phyloP scores from a whole-genome alignment of 192 early-diverging fungal genomes.

The Coemansia sp. region DNA sequence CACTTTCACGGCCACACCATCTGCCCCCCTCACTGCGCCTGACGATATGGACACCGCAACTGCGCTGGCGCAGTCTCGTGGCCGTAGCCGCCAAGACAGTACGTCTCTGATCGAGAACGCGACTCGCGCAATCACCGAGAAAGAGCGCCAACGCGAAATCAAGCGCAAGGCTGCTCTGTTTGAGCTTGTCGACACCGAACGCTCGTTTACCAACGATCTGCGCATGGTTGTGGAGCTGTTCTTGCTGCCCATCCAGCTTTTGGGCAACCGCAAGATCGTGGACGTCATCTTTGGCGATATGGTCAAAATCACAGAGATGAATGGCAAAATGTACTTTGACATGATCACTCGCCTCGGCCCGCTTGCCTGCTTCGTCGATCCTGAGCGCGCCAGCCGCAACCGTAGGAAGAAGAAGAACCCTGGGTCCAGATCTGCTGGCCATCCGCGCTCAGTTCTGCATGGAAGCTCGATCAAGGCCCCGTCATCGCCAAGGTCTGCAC shows the following conservation, averaged over 20 bases:
- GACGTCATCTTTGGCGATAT: slow-evolving; percentile 55
- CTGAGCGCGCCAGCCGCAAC: slow-evolving; percentile 45
- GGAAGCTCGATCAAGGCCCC: slow-evolving; percentile 42
- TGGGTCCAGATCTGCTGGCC: slow-evolving; percentile 15
- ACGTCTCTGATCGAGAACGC: slow-evolving; percentile 6
- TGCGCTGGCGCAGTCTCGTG: not conserved
- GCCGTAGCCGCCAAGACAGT: slow-evolving; percentile 9
- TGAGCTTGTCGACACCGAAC: slow-evolving; percentile 51
- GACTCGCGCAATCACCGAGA: slow-evolving; percentile 20
- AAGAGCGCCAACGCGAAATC: slow-evolving; percentile 38
- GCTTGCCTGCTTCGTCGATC: slow-evolving; percentile 42
- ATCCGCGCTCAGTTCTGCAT: slow-evolving; percentile 41
- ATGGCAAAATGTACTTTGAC: slow-evolving; percentile 51
- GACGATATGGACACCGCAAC: slow-evolving; percentile 1
- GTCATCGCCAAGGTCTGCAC: slow-evolving; percentile 22
- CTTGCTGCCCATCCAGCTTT: slow-evolving; percentile 44
- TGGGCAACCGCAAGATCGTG: slow-evolving; percentile 52
- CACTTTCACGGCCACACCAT: slow-evolving; percentile 1
- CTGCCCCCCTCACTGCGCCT: slow-evolving; percentile 1
- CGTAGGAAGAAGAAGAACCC: slow-evolving; percentile 42
- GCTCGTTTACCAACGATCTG: slow-evolving; percentile 47
- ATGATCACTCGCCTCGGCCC: slow-evolving; percentile 48
- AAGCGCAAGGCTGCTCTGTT: slow-evolving; percentile 55
- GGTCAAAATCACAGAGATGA: slow-evolving; percentile 56
- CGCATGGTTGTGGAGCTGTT: slow-evolving; percentile 56